Base-by-base conservation (phyloP, 495 filamentous ascomycete species). In the Penicillium goetzii region DNA sequence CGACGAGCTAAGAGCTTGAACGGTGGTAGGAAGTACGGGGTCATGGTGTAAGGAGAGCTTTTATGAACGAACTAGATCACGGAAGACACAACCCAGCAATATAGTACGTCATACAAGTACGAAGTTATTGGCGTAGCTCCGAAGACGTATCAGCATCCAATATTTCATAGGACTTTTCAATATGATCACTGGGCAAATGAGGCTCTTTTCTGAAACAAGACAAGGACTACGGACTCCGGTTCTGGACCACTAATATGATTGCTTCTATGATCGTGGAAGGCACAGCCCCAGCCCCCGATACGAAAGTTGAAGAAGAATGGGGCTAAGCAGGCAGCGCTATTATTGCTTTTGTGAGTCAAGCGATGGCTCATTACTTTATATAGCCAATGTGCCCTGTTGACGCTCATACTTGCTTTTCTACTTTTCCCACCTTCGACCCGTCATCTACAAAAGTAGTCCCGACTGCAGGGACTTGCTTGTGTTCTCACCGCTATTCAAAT, bases 291-390 rank as follows among this genome's bases (percentile, higher is more conserved):
- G 26, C 47, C 47, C 47, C 25, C 2, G 25, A 51, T 51, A 30
- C 47, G 47, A 51, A 51, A 30, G 15, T 51, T 40, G 36, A 12
- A 30, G 25, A 23, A 30, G 21, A n/a, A 49, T 30, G 47, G 25
- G 47, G 47, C 47, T 51, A 28, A 21, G 47, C 47, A 51, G 47
- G 47, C 47, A 51, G 47, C 47, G 5, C 2, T 7, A 17, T 51
- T 28, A 30, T 51, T 51, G 47, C 25, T 51, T 51, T 51, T 51
- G 47, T 51, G 47, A 51, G 26, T 51, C 47, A 51, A 51, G 23
- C 12, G 25, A 28, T 28, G 25, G 25, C 47, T 30, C 14, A 9
- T 51, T 5, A 8, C 12, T 28, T n/a, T 51, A 51, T 51, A 51
- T 28, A 30, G 25, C 3, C 25, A 28, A 10, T 51, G 2, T n/a